phyloP scores from a whole-genome alignment of 2,329 filamentous ascomycete species.

The Alternaria sp. region DNA sequence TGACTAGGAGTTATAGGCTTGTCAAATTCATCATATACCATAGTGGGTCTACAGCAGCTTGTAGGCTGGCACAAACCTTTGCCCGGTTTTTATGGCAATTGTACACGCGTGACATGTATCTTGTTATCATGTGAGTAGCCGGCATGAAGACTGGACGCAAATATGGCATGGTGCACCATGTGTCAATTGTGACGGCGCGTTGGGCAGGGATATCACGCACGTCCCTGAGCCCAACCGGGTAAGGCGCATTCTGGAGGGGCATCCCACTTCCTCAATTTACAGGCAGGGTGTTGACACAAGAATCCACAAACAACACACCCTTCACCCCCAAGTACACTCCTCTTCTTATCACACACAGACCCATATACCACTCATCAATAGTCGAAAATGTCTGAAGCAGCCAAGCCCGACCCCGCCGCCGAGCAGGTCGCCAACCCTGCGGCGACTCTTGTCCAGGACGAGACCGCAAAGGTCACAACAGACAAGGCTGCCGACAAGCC shows the following conservation, averaged over 20 bases:
- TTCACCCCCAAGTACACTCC: conserved; percentile 18
- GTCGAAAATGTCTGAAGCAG: conserved; percentile 48
- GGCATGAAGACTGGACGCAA: not conserved
- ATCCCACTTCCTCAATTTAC: conserved; percentile 22
- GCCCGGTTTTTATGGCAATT: not conserved
- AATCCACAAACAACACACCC: conserved; percentile 11
- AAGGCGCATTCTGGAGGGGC: conserved; percentile 16
- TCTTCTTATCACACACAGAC: conserved; percentile 12
- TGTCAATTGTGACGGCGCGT: not conserved
- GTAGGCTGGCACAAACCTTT: not conserved
- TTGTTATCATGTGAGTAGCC: not conserved
- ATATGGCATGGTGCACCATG: not conserved
- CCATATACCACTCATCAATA: conserved; percentile 8
- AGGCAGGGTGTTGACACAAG: conserved; percentile 14
- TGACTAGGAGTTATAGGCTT: conserved; percentile 13
- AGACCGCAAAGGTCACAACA: conserved; percentile 56
- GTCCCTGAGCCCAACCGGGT: conserved; percentile 17
- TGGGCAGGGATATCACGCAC: conserved; percentile 20
- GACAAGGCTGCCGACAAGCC: conserved; percentile 44
- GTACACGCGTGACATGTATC: not conserved
- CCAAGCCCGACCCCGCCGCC: conserved; percentile 53
- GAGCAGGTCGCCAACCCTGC: conserved; percentile 51
- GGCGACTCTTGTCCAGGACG: conserved; percentile 52
- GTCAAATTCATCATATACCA: conserved; percentile 6
- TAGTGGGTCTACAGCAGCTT: not conserved